These are phyloP conservation scores for Colletotrichum plurivorum DNA, from an alignment of 2,329 filamentous ascomycete genomes.

Conservation along the genomic window DNA sequence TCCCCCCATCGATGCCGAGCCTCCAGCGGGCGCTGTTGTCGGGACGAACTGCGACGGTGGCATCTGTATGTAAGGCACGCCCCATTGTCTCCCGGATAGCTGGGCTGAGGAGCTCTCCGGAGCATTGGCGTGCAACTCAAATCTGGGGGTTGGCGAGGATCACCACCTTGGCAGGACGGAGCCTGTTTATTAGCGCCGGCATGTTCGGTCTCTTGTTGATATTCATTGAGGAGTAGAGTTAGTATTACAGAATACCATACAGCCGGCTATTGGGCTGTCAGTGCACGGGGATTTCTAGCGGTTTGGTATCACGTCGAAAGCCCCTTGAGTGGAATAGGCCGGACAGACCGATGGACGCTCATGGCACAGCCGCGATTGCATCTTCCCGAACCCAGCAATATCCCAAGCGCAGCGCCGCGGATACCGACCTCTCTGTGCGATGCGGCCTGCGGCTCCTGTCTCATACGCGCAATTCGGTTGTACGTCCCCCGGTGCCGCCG, in stretches of 20 bases:
- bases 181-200: background rate
- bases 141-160: background rate
- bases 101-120: background rate
- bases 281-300: no score
- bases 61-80: conserved; percentile 13
- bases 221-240: no score
- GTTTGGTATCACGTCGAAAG: no score
- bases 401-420: no score
- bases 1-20: conserved; percentile 14
- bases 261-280: no score
- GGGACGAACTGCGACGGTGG: conserved; percentile 15
- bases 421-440: no score
- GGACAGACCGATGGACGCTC: background rate
- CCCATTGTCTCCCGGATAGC: background rate
- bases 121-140: background rate
- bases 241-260: no score
- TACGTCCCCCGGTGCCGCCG: no score
- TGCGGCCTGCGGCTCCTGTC: no score
- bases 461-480: no score
- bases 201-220: background rate
- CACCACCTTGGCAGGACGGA: conserved; percentile 2
- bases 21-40: background rate
- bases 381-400: background rate
- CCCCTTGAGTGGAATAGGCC: no score
- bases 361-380: background rate